Base-by-base conservation (phyloP, 176 grass and related monocot species). In the Oryza punctata region DNA sequence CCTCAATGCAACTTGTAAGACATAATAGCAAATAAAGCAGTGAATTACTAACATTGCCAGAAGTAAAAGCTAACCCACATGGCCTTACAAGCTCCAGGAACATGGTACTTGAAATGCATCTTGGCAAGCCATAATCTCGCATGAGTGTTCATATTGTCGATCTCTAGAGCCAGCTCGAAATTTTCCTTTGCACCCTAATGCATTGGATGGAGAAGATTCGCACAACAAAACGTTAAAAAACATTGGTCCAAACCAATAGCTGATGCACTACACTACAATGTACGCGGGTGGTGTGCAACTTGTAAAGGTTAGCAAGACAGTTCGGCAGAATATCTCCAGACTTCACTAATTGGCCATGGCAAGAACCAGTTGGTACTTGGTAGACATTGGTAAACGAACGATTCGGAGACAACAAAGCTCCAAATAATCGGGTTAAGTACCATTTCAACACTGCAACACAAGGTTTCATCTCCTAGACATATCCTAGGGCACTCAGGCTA, bases 61-160 rank as follows among this genome's bases (percentile, higher is more conserved):
- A 75, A 72, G 47, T 23, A 78, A 73, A 50, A 76, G 80, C 41
- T 60, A 65, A 83, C 92, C 52, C 81, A 98, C 95, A 95, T 54
- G 5, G 90, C 90, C 82, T 98, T 95, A 86, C 95, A 98, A 85
- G 95, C 95, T 43, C 95, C 87, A 28, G 91, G 95, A 47, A 98
- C 92, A 88, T 98, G 92, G 72, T 98, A 98, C 75, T 98, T 98
- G 82, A 98, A 93, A 91, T 98, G 95, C 95, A 93, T 98, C 87
- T 82, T 98, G 19, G 81, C 88, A 73, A 95, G 70, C 92, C 95
- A 98, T 71, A 86, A 93, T 80, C 95, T 89, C 16, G 92, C 91
- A 69, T 93, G 89, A 33, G 95, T 98, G 78, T 93, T 98, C 89
- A 90, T 93, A 67, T 93, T 95, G 25, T 98, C 95, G 1, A 95